Conservation (phyloP, 352 stramenopile genomes). For the Phytophthora sp. region DNA sequence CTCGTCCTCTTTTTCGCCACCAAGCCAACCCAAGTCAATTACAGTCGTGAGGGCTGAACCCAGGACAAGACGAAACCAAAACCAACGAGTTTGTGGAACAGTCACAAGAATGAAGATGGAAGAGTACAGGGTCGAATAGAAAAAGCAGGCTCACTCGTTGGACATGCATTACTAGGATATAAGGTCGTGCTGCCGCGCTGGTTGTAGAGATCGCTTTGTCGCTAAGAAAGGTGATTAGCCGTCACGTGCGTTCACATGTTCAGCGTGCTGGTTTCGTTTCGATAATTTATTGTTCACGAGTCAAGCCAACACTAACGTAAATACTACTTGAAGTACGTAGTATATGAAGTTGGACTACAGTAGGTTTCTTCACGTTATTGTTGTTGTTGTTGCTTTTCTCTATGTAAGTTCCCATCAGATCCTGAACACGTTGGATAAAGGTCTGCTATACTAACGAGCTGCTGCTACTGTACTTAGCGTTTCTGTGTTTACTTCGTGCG, state of each 20-base stretch:
- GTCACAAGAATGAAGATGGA: slow-evolving; percentile 24
- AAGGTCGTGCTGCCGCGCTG: slow-evolving; percentile 10
- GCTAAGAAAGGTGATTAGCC: not conserved
- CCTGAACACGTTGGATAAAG: slow-evolving; percentile 2
- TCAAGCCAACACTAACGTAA: too few species aligned
- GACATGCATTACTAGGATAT: slow-evolving; percentile 18
- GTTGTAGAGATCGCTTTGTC: slow-evolving; percentile 2
- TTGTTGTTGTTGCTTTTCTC: slow-evolving; percentile 23
- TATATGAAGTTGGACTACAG: too few species aligned
- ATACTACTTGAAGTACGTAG: too few species aligned
- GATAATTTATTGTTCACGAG: slow-evolving; percentile 33
- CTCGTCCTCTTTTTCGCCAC: slow-evolving; percentile 3
- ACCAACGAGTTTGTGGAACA: slow-evolving; percentile 20
- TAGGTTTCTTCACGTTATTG: too few species aligned
- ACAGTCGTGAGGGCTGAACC: slow-evolving; percentile 25
- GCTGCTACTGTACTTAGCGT: slow-evolving; percentile 1
- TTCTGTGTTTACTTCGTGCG: slow-evolving; percentile 45
- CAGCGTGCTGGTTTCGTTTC: not conserved
- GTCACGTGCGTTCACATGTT: slow-evolving; percentile 2
- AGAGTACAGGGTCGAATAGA: slow-evolving; percentile 38
- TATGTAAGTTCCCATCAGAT: slow-evolving; percentile 27
- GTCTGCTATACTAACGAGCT: slow-evolving; percentile 6
- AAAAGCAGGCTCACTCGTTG: slow-evolving; percentile 31
- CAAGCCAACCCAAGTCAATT: slow-evolving; percentile 24
- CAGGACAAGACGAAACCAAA: slow-evolving; percentile 15